These are phyloP conservation scores for Physcomitrellopsis africana DNA, from an alignment of 225 moss, liverwort and hornwort species.

Conservation along the genomic window DNA sequence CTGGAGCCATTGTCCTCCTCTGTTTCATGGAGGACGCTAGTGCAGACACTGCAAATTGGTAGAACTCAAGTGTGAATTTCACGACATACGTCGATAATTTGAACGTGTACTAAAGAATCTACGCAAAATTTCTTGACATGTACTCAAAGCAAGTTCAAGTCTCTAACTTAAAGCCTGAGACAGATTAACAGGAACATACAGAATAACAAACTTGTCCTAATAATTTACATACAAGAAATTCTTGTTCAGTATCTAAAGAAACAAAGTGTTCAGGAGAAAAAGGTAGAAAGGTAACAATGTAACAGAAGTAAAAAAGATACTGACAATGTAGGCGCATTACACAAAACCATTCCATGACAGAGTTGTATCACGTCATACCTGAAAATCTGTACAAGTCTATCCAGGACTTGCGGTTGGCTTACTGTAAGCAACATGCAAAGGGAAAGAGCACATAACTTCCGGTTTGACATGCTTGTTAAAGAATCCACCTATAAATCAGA, in stretches of 20 bases:
- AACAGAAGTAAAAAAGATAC: background rate
- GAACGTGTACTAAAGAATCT: conserved; percentile 5
- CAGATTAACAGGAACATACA: conserved; percentile 2
- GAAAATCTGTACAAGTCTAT: conserved; percentile 96
- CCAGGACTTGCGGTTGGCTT: conserved; percentile 91
- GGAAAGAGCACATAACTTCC: conserved; percentile 94
- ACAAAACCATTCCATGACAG: background rate
- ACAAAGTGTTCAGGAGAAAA: background rate
- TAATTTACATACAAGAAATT: conserved; percentile 9
- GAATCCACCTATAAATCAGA: conserved; percentile 80
- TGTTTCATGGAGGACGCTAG: conserved; percentile 95
- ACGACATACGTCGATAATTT: conserved; percentile 13
- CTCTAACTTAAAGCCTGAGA: conserved; percentile 23
- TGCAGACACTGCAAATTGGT: conserved; percentile 79
- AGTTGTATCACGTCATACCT: conserved; percentile 47
- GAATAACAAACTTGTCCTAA: conserved; percentile 8
- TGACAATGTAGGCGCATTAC: conserved; percentile 4
- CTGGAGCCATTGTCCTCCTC: conserved; percentile 82
- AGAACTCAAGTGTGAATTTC: conserved; percentile 8
- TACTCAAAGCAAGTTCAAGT: background rate
- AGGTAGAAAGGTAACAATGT: no score
- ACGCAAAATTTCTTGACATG: background rate
- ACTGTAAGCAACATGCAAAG: conserved; percentile 92
- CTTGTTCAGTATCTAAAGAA: conserved; percentile 22
- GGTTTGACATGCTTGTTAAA: conserved; percentile 87